Evolutionary conservation across 495 filamentous ascomycete species (phyloP).

Genomic region (Podospora pseudocomata): DNA sequence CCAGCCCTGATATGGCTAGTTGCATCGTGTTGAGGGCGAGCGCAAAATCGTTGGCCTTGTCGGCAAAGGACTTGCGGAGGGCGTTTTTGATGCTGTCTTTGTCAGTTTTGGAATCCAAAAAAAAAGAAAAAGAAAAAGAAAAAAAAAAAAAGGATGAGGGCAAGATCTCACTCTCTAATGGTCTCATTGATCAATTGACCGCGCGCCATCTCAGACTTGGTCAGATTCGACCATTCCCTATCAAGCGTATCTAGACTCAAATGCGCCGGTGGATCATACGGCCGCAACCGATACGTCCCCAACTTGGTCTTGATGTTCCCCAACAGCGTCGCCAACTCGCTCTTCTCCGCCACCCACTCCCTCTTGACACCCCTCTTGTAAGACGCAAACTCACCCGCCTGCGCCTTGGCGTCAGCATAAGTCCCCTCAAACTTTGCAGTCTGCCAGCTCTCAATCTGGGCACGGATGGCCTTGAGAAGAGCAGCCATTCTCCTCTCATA

Average conservation of each 20-base stretch:
- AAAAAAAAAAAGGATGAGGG: background rate
- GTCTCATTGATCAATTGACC: constrained; percentile 96
- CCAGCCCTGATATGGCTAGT: constrained; percentile 85
- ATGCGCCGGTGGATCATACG: constrained; percentile 84
- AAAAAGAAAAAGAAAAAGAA: background rate
- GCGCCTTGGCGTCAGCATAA: constrained; percentile 88
- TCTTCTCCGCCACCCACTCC: constrained; percentile 95
- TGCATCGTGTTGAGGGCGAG: constrained; percentile 90
- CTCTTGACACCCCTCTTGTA: constrained; percentile 90
- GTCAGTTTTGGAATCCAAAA: constrained; percentile 6
- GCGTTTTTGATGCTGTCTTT: constrained; percentile 77
- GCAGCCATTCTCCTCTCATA: constrained; percentile 85
- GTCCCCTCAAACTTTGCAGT: constrained; percentile 80
- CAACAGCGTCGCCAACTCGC: constrained; percentile 82
- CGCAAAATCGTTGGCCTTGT: constrained; percentile 97
- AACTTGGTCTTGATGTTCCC: constrained; percentile 99
- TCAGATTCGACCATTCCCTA: constrained; percentile 70
- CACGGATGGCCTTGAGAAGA: constrained; percentile 67
- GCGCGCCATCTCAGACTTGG: constrained; percentile 76
- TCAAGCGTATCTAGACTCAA: constrained; percentile 77
- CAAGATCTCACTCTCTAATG: constrained; percentile 71
- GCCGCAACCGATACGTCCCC: constrained; percentile 83
- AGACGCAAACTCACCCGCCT: constrained; percentile 70
- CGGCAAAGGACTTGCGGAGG: constrained; percentile 85
- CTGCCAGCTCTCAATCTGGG: constrained; percentile 71